Evolutionary conservation across 2,329 filamentous ascomycete species (phyloP).

Genomic region (Pestalotiopsis sp.): DNA sequence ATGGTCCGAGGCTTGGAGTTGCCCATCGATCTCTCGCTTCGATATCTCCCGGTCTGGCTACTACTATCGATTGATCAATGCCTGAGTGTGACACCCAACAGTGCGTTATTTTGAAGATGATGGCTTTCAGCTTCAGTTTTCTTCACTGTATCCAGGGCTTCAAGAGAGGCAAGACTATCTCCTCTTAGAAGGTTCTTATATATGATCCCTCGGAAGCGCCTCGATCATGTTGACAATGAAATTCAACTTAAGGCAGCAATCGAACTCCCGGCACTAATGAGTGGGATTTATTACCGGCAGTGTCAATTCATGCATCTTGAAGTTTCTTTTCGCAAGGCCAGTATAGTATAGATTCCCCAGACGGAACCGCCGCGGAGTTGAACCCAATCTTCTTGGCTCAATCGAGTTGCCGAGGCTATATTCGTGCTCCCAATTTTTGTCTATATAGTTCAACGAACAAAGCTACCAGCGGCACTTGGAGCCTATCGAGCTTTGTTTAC

Average conservation of each 20-base stretch:
- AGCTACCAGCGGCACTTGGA: neutral
- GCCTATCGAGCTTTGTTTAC: neutral
- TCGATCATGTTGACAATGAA: neutral
- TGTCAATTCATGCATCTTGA: neutral
- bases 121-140: neutral
- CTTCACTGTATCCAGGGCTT: too few relatives aligned
- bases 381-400: neutral
- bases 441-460: neutral
- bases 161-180: too few relatives aligned
- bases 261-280: neutral
- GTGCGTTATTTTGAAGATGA: neutral
- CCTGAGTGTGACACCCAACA: neutral
- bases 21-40: neutral
- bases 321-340: neutral
- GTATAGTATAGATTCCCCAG: neutral
- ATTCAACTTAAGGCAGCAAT: neutral
- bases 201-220: neutral
- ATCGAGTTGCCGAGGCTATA: neutral
- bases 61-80: neutral
- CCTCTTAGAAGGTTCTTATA: neutral
- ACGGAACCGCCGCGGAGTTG: neutral
- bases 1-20: neutral
- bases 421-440: neutral
- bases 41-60: constrained; percentile 2
- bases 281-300: neutral